phyloP scores from a whole-genome alignment of 805 yeast genomes.

The Pichia ethanolica region DNA sequence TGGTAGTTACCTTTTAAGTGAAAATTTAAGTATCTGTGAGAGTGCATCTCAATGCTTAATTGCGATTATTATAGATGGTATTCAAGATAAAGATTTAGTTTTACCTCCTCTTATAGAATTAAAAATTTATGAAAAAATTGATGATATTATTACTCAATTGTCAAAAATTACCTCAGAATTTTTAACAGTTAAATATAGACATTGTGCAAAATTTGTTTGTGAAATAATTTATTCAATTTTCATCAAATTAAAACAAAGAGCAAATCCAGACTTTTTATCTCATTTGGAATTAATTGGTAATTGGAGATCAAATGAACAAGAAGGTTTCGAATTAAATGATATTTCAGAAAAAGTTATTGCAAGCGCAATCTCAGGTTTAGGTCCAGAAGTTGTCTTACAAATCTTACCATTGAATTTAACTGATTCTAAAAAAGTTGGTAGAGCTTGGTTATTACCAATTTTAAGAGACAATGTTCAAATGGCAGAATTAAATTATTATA shows the following conservation, averaged over 20 bases:
- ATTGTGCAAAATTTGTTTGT: slow-evolving; percentile 67
- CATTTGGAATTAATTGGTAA: slow-evolving; percentile 70
- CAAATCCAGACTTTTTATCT: slow-evolving; percentile 63
- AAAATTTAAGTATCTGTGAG: slow-evolving; percentile 50
- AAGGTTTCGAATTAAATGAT: slow-evolving; percentile 55
- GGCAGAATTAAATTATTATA: slow-evolving; percentile 61
- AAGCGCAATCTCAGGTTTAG: slow-evolving; percentile 70
- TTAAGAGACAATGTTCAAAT: slow-evolving; percentile 78
- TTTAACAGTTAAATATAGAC: slow-evolving; percentile 65
- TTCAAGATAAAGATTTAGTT: slow-evolving; percentile 54
- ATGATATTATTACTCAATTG: slow-evolving; percentile 43
- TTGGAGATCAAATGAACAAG: slow-evolving; percentile 75
- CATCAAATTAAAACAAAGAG: slow-evolving; percentile 52
- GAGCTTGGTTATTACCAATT: slow-evolving; percentile 93
- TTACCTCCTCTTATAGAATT: slow-evolving; percentile 42
- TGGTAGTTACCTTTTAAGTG: slow-evolving; percentile 60
- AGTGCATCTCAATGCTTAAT: slow-evolving; percentile 85
- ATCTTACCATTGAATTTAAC: slow-evolving; percentile 73
- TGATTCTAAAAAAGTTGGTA: slow-evolving; percentile 58
- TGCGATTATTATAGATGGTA: slow-evolving; percentile 62
- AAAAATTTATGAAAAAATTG: slow-evolving; percentile 48
- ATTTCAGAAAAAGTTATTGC: slow-evolving; percentile 79
- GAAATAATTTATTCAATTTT: slow-evolving; percentile 59
- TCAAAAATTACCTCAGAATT: slow-evolving; percentile 47
- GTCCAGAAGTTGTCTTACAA: slow-evolving; percentile 76